Base-by-base conservation (phyloP, 2,329 filamentous ascomycete species). In the Claviceps maximensis region DNA sequence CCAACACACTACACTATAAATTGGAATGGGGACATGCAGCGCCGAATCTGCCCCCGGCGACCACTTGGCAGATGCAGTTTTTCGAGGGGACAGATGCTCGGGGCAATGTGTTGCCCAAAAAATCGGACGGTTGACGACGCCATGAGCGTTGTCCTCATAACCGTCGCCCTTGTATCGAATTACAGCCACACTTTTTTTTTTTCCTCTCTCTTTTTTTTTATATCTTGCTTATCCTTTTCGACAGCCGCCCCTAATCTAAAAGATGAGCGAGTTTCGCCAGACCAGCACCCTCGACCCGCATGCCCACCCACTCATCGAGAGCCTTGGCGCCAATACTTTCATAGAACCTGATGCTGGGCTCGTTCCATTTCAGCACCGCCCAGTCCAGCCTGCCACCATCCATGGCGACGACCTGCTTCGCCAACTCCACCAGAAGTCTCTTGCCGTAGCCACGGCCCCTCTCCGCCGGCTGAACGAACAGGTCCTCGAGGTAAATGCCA, bases 301-400 rank as follows among this genome's bases (percentile, higher is more conserved):
- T 82, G 2, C 79, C 80, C 17, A 87, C 77, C 87, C 86, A 91
- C 54, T 86, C 83, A 56, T 74, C 71, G 83, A 84, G 81, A 58
- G 73, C 71, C 59, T 69, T 74, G 1, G 86, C 87, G 1, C 87
- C 87, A 51, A 83, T 77, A 55, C 73, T 76, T 67, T 83, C 75
- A 65, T 97, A 97, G 63, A 97, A 96, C 60, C 83, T 75, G 71
- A 97, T 86, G 66, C 86, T 90, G 8, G 88, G 87, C 73, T 87
- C 80, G 64, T 97, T 97, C 89, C 89, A 95, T 71, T 87, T 91
- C 61, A 96, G 69, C 57, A 95, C 93, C 58, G 78, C 83, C 91
- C 91, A 97, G 64, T 97, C 90, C 53, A 97, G 70, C 54, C 91
- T 76, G 8, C 77, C 82, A 1, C 89, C 89, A 3, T 78, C 75